Percentiles rank a stretch among this genome's conserved stretches.
Evolutionary conservation across 2,329 filamentous ascomycete genomes (phyloP).

Genomic region (Colletotrichum trifolii): DNA sequence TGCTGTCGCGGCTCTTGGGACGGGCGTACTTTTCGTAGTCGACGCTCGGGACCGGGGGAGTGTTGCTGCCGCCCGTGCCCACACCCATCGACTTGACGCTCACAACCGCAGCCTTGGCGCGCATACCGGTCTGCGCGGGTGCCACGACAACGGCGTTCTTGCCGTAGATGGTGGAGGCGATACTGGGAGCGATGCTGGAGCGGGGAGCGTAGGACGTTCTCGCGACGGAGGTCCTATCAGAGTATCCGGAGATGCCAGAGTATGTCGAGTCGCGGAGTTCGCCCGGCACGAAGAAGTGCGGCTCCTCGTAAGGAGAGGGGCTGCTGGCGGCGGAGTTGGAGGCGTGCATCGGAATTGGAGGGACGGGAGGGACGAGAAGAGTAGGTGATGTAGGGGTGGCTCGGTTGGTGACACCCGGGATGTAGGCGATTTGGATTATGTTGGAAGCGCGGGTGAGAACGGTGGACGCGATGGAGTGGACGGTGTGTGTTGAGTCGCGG

Average conservation of each 20-base stretch:
- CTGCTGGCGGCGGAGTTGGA: conserved; percentile 62
- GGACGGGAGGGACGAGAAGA: conserved; percentile 88
- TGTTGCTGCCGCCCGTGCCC: conserved; percentile 62
- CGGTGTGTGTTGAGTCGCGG: conserved; percentile 84
- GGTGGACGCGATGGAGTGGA: conserved; percentile 92
- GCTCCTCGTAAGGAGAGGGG: conserved; percentile 73
- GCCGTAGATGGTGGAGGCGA: conserved; percentile 94
- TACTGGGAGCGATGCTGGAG: conserved; percentile 83
- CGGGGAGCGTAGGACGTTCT: conserved; percentile 69
- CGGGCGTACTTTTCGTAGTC: conserved; percentile 70
- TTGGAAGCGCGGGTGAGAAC: conserved; percentile 96
- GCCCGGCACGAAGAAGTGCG: conserved; percentile 93
- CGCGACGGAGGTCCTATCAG: conserved; percentile 71
- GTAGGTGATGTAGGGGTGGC: conserved; percentile 85
- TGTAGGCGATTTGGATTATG: conserved; percentile 99
- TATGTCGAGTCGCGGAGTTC: conserved; percentile 93
- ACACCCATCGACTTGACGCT: conserved; percentile 81
- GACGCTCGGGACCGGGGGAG: conserved; percentile 80
- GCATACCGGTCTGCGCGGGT: conserved; percentile 87
- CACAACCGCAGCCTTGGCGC: conserved; percentile 91
- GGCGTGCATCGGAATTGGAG: conserved; percentile 82
- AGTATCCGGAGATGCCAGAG: conserved; percentile 76
- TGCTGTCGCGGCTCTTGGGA: conserved; percentile 66
- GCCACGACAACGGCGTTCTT: conserved; percentile 86
- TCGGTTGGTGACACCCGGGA: conserved; percentile 94